phyloP scores from a whole-genome alignment of 768 basidiomycete species.

The Mycena latifolia region DNA sequence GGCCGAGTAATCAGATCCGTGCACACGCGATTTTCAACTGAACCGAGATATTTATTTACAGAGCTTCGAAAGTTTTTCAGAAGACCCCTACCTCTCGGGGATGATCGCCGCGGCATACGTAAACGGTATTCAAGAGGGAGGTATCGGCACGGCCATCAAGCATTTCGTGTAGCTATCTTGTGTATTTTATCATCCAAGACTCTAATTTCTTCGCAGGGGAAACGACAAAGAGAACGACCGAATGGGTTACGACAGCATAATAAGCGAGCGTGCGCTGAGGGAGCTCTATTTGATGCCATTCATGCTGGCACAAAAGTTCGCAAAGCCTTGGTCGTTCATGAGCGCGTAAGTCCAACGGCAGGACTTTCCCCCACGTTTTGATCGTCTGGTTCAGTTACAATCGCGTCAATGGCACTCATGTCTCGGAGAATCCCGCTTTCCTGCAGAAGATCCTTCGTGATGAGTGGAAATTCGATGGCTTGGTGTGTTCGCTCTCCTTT shows the following conservation, averaged over 20 bases:
- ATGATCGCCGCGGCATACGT: constrained; percentile 78
- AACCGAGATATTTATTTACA: constrained; percentile 38
- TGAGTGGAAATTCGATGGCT: constrained; percentile 82
- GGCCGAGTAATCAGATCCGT: constrained; percentile 60
- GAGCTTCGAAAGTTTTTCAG: constrained; percentile 85
- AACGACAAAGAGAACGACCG: constrained; percentile 90
- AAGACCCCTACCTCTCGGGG: constrained; percentile 83
- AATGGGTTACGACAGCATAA: constrained; percentile 73
- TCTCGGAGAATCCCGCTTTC: constrained; percentile 72
- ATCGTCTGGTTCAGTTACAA: constrained; percentile 65
- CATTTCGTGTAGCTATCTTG: constrained; percentile 74
- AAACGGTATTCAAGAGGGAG: constrained; percentile 82
- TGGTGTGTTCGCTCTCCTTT: constrained; percentile 45
- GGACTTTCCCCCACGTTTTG: background rate
- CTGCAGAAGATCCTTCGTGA: constrained; percentile 70
- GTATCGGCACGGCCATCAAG: constrained; percentile 83
- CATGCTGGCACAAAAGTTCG: constrained; percentile 77
- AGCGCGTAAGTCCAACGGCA: constrained; percentile 64
- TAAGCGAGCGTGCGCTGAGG: constrained; percentile 75
- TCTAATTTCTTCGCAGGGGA: constrained; percentile 51
- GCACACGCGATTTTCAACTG: background rate
- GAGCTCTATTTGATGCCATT: constrained; percentile 85
- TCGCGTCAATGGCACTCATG: constrained; percentile 82
- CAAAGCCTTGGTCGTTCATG: constrained; percentile 78
- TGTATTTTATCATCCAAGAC: background rate